phyloP scores from a whole-genome alignment of 225 moss, liverwort and hornwort species.

The Asterella californica region DNA sequence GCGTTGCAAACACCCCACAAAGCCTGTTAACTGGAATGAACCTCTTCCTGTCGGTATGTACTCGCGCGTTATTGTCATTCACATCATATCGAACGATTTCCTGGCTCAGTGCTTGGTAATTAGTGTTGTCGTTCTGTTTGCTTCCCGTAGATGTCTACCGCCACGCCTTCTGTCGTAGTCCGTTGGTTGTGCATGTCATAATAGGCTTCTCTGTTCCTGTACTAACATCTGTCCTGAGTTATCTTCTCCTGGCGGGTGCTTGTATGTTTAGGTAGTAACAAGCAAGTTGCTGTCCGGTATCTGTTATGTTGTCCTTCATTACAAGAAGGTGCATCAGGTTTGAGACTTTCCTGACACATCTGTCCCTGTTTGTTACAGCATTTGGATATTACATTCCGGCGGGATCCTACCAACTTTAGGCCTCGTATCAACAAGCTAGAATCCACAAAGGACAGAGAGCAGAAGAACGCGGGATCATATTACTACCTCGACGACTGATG shows the following conservation, averaged over 20 bases:
- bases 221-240: neutral
- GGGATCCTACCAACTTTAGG: slow-evolving; percentile 92
- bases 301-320: too few species aligned
- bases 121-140: too few species aligned
- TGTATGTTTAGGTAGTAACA: too few species aligned
- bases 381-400: slow-evolving; percentile 93
- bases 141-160: neutral
- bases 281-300: too few species aligned
- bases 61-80: neutral
- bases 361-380: slow-evolving; percentile 50
- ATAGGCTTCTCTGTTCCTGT: neutral
- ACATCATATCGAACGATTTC: too few species aligned
- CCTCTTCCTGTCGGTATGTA: slow-evolving; percentile 83
- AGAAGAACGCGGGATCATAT: slow-evolving; percentile 92
- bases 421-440: slow-evolving; percentile 96
- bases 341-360: neutral
- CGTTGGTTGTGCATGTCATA: neutral
- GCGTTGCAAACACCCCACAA: slow-evolving; percentile 89
- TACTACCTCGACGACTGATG: slow-evolving; percentile 87
- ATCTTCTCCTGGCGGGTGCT: too few species aligned
- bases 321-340: too few species aligned
- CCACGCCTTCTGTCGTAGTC: neutral
- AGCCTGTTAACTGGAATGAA: slow-evolving; percentile 99
- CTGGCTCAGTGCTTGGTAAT: neutral
- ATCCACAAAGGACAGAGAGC: slow-evolving; percentile 96